Evolutionary conservation across 2,329 filamentous ascomycete species (phyloP).

Genomic region (Tolypocladium ovalisporum): DNA sequence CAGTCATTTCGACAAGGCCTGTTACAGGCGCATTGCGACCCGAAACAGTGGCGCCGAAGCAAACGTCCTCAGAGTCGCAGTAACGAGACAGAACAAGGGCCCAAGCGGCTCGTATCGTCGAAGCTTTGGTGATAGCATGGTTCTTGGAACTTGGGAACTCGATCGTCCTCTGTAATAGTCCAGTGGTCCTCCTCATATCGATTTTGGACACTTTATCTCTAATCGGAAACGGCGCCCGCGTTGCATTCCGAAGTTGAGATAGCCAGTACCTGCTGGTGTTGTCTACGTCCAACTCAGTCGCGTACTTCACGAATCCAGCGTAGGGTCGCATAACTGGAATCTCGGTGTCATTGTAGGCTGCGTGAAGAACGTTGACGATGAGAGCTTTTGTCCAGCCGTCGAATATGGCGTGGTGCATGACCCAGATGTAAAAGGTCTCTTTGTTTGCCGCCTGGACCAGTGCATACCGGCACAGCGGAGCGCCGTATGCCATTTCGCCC

Average conservation of each 20-base stretch:
- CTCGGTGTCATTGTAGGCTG: not conserved
- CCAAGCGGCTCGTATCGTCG: slow-evolving; percentile 12
- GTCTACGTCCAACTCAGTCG: too few species aligned
- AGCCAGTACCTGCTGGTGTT: too few species aligned
- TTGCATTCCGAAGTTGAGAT: too few species aligned
- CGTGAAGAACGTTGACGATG: not conserved
- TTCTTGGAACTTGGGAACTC: not conserved
- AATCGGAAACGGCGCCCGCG: too few species aligned
- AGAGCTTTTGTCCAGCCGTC: slow-evolving; percentile 13
- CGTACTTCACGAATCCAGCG: not conserved
- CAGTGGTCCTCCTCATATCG: not conserved
- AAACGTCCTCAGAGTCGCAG: slow-evolving; percentile 8
- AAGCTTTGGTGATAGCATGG: not conserved
- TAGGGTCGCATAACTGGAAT: not conserved
- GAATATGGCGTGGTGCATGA: slow-evolving; percentile 14
- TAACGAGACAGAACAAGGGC: slow-evolving; percentile 10
- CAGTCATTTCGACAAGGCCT: slow-evolving; percentile 10
- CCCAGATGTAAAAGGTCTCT: slow-evolving; percentile 10
- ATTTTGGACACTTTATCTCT: too few species aligned
- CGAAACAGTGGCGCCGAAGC: slow-evolving; percentile 13
- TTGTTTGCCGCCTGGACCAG: not conserved
- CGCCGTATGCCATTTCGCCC: too few species aligned
- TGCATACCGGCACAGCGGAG: not conserved
- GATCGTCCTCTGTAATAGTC: not conserved
- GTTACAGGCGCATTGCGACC: slow-evolving; percentile 12